Evolutionary conservation across 2,329 filamentous ascomycete species (phyloP).

Genomic region (Ceratocystis destructans): DNA sequence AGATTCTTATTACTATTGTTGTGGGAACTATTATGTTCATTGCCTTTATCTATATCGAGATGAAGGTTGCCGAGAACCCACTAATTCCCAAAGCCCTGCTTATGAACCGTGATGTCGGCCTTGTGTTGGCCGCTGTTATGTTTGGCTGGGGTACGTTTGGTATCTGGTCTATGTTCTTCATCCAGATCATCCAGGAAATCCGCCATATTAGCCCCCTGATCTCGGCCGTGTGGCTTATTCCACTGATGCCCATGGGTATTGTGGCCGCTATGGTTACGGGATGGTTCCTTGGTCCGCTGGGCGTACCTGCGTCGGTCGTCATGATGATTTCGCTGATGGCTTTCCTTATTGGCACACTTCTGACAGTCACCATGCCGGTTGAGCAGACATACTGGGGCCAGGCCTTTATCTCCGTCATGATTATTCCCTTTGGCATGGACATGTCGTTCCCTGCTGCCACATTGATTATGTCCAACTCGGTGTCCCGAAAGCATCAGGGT

Average conservation of each 20-base stretch:
- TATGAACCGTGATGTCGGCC: slow-evolving; percentile 14
- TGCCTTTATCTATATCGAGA: slow-evolving; percentile 45
- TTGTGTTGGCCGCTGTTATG: slow-evolving; percentile 39
- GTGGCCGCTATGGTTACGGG: slow-evolving; percentile 34
- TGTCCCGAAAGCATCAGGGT: slow-evolving; percentile 34
- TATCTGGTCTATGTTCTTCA: slow-evolving; percentile 39
- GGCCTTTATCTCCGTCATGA: slow-evolving; percentile 42
- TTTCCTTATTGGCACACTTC: slow-evolving; percentile 31
- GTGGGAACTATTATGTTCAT: slow-evolving; percentile 41
- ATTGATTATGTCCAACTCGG: slow-evolving; percentile 43
- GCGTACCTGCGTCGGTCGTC: slow-evolving; percentile 29
- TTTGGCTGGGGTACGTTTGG: slow-evolving; percentile 43
- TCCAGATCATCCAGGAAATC: slow-evolving; percentile 35
- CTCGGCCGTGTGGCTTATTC: slow-evolving; percentile 33
- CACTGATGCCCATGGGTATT: slow-evolving; percentile 32
- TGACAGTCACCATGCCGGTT: slow-evolving; percentile 36
- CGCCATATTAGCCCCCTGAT: slow-evolving; percentile 32
- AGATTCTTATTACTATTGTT: slow-evolving; percentile 44
- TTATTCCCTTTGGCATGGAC: slow-evolving; percentile 52
- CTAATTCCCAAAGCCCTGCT: slow-evolving; percentile 44
- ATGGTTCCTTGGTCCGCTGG: slow-evolving; percentile 29
- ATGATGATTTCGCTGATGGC: slow-evolving; percentile 33
- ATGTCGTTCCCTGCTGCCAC: slow-evolving; percentile 52
- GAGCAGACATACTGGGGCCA: slow-evolving; percentile 51
- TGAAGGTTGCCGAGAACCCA: slow-evolving; percentile 32